These are phyloP conservation scores for Pinus albicaulis DNA, from an alignment of 75 land plant genomes.

Conservation along the genomic window DNA sequence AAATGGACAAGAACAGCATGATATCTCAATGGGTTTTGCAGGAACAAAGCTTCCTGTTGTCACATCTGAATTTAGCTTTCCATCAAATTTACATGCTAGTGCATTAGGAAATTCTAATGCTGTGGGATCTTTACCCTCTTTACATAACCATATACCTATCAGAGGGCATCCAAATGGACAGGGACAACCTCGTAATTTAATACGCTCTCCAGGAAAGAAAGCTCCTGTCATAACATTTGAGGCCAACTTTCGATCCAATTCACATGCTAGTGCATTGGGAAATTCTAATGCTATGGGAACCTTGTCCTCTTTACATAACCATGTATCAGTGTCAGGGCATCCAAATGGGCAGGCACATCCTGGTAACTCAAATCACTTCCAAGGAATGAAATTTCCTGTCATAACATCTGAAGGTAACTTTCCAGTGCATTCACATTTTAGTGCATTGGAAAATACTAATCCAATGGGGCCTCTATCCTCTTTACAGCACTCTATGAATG, in stretches of 20 bases:
- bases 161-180: background rate
- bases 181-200: background rate
- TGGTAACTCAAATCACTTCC: background rate
- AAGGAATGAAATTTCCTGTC: background rate
- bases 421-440: constrained; percentile 4
- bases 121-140: background rate
- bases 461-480: constrained; percentile 1
- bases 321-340: background rate
- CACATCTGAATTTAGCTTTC: background rate
- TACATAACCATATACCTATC: background rate
- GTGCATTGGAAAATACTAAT: background rate
- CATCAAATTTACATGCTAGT: constrained; percentile 8
- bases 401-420: constrained; percentile 5
- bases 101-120: constrained; percentile 1
- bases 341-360: constrained; percentile 1
- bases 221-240: background rate
- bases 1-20: constrained; percentile 3
- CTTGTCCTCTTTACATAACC: background rate
- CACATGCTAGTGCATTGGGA: background rate
- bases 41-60: constrained; percentile 1
- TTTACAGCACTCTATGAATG: background rate
- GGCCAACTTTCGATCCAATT: constrained; percentile 3
- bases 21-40: background rate
- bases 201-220: background rate
- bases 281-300: background rate